phyloP scores from a whole-genome alignment of 345 rosid species.

The Anastatica hierochuntica region DNA sequence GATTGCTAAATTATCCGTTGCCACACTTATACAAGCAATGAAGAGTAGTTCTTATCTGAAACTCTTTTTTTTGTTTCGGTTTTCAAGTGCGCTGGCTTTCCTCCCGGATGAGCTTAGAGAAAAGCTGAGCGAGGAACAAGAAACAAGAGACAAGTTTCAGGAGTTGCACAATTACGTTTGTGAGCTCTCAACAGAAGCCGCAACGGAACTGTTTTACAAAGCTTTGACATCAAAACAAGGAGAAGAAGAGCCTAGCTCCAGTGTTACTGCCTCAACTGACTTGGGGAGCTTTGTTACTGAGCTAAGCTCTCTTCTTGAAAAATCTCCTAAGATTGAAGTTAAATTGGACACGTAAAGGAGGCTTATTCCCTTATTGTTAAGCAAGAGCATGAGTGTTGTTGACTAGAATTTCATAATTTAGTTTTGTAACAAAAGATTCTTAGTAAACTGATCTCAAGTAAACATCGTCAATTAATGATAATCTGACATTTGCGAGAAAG shows the following conservation, averaged over 20 bases:
- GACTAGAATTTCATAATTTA: too few relatives aligned
- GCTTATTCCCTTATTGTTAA: background rate
- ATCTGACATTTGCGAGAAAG: background rate
- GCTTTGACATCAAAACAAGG: constrained; percentile 27
- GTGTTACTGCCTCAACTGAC: background rate
- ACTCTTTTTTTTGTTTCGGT: background rate
- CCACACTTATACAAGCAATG: too few relatives aligned
- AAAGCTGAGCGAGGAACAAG: constrained; percentile 39
- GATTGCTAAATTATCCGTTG: background rate
- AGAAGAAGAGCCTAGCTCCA: constrained; percentile 20
- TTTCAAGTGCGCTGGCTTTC: constrained; percentile 46
- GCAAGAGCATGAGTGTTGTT: too few relatives aligned
- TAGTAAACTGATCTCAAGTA: too few relatives aligned
- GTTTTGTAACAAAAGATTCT: background rate
- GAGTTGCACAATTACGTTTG: constrained; percentile 35
- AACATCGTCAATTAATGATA: background rate
- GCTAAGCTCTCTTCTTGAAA: constrained; percentile 45
- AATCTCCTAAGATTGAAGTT: constrained; percentile 36
- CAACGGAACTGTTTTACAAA: constrained; percentile 39
- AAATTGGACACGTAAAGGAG: constrained; percentile 7
- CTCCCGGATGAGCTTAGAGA: constrained; percentile 50
- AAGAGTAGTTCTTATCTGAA: background rate
- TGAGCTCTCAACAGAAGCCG: constrained; percentile 41
- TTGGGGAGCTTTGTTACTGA: constrained; percentile 32
- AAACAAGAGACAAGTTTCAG: constrained; percentile 31